Percentiles rank a stretch among this genome's conserved stretches.
phyloP scores from a whole-genome alignment of 768 basidiomycete species.

The Suillus subalutaceus region DNA sequence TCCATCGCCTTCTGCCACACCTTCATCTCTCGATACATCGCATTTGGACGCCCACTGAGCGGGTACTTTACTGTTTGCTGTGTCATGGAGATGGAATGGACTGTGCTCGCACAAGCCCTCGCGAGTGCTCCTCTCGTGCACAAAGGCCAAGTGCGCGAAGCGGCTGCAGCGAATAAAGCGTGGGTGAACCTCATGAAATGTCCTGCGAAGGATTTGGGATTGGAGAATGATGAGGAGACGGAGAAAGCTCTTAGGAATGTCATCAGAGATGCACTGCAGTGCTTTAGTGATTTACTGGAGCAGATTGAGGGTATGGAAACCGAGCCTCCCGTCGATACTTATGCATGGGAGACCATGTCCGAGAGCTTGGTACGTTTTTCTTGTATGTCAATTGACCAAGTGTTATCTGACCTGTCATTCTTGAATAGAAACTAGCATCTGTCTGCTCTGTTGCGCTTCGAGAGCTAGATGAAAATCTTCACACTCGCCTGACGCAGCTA shows the following conservation, averaged over 20 bases:
- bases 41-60: slow-evolving; percentile 75
- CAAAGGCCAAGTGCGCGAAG: slow-evolving; percentile 45
- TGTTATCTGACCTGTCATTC: background rate
- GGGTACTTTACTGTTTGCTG: slow-evolving; percentile 92
- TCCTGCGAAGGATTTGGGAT: slow-evolving; percentile 41
- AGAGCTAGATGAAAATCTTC: slow-evolving; percentile 69
- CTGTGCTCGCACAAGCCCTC: slow-evolving; percentile 74
- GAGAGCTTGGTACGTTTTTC: slow-evolving; percentile 70
- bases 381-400: background rate
- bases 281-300: slow-evolving; percentile 73
- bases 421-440: slow-evolving; percentile 78
- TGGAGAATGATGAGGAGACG: slow-evolving; percentile 40
- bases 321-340: slow-evolving; percentile 82
- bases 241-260: slow-evolving; percentile 48
- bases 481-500: slow-evolving; percentile 69
- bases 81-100: slow-evolving; percentile 84
- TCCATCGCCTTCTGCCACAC: slow-evolving; percentile 62
- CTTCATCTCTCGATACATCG: slow-evolving; percentile 75
- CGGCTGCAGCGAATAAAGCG: slow-evolving; percentile 82
- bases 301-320: slow-evolving; percentile 85
- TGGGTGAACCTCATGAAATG: slow-evolving; percentile 72
- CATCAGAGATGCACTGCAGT: slow-evolving; percentile 66
- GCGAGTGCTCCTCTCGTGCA: slow-evolving; percentile 39
- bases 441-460: slow-evolving; percentile 75
- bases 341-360: slow-evolving; percentile 91